Evolutionary conservation across 169 alveolate species (phyloP), one percentile per base, ranked within the genome.

Genomic region (Plasmodium coatneyi): DNA sequence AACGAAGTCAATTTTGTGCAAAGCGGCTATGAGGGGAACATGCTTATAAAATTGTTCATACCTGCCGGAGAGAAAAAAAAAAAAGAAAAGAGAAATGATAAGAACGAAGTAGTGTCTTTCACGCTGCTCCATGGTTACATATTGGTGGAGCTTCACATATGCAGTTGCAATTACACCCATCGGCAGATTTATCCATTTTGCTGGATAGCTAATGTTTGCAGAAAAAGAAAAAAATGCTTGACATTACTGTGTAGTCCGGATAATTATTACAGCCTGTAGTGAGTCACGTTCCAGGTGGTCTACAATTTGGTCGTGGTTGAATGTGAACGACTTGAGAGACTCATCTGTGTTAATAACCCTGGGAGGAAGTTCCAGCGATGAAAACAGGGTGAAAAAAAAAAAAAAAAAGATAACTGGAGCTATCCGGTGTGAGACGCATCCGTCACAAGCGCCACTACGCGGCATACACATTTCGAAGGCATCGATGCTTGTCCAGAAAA

Each of bases 21-120:
- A 52, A 30, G 82, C 25, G 28, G 92, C 83, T 14, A 84, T 84
- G 16, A 84, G 72, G 39, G 92, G 92, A 30, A 84, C 41, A 46
- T 84, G 92, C 84, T 84, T 84, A 52, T 84, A 84, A 84, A 71
- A 84, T 34, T 84, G 72, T 84, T 84, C 92, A 46, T 84, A 84
- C 39, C 92, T 84, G 22, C 28, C 9, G 79, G 14, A 32, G 49
- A 46, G 5, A 16, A 10, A 41, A 84, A 14, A 43, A 54, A 81
- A 12, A 12, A 52, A 81, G 2, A 60, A 60, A 60, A 60, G n/a
- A 56, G 16, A 56, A 72, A 32, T 16, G n/a, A 72, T 32, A 72
- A 16, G 30, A 28, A 72, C 19, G 30, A 16, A 72, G 54, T 14
- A 16, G 10, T 43, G 54, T 43, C n/a, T 43, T 43, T 43, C 16